These are phyloP conservation scores for Paecilomyces variotii DNA, from an alignment of 2,329 filamentous ascomycete genomes.

Conservation along the genomic window DNA sequence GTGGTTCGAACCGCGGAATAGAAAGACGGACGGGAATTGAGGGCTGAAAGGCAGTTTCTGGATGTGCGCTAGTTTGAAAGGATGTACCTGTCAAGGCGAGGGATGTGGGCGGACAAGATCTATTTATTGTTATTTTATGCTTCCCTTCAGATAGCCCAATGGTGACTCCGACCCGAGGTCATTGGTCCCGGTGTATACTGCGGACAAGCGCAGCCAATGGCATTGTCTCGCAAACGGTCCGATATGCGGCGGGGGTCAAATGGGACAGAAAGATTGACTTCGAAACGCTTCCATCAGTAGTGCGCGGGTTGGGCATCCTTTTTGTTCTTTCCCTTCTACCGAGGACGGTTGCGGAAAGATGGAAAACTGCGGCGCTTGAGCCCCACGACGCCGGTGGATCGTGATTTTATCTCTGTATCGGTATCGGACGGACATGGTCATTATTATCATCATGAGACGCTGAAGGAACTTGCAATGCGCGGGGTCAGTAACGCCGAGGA, in stretches of 20 bases:
- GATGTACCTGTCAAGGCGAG: not conserved
- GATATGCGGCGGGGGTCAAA: not conserved
- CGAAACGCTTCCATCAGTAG: not conserved
- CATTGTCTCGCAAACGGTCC: not conserved
- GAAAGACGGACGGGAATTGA: not conserved
- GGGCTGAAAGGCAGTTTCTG: not conserved
- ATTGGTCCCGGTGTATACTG: not conserved
- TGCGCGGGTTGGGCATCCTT: not conserved
- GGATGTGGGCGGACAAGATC: not conserved
- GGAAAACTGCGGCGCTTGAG: constrained; percentile 27
- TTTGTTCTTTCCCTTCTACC: not conserved
- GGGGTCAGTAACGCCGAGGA: too few relatives aligned
- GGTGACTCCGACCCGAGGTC: not conserved
- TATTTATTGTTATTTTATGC: not conserved
- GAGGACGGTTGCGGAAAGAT: not conserved
- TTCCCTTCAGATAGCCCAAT: not conserved
- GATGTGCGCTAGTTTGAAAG: not conserved
- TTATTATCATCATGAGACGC: constrained; percentile 3
- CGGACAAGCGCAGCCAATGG: not conserved
- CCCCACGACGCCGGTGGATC: not conserved
- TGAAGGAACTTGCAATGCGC: not conserved
- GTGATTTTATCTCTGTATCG: not conserved
- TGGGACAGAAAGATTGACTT: not conserved
- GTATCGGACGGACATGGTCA: not conserved
- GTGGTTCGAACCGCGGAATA: not conserved